A percentile compares a stretch with the other conserved stretches of the same genome.
These are phyloP conservation scores for Polygonum maritimum DNA, from an alignment of 148 eudicot genomes.

Conservation along the genomic window DNA sequence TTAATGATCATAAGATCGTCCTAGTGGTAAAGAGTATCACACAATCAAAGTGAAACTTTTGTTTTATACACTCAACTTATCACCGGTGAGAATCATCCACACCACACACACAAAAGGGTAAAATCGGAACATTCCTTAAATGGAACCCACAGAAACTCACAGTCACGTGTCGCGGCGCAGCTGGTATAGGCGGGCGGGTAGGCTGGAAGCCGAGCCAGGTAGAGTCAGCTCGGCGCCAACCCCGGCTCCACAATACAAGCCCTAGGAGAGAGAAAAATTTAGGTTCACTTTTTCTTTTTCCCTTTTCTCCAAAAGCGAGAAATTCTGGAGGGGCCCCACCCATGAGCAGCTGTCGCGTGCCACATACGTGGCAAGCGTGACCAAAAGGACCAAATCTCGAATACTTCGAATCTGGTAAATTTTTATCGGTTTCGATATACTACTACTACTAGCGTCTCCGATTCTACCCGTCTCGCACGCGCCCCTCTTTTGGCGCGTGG, in stretches of 20 bases:
- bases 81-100: no score
- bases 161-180: not conserved
- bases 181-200: not conserved
- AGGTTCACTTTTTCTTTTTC: not conserved
- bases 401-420: not conserved
- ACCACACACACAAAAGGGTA: not conserved
- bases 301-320: not conserved
- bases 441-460: not conserved
- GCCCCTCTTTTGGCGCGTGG: not conserved
- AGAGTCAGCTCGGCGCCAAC: not conserved
- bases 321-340: conserved; percentile 11
- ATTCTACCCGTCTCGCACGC: conserved; percentile 3
- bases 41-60: no score
- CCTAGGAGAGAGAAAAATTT: conserved; percentile 1
- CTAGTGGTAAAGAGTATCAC: no score
- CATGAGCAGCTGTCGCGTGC: conserved; percentile 41
- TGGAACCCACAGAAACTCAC: not conserved
- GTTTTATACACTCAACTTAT: not conserved
- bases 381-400: conserved; percentile 18
- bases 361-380: conserved; percentile 36
- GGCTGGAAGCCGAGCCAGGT: not conserved
- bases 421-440: not conserved
- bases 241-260: not conserved
- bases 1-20: not conserved
- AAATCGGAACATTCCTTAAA: not conserved